Evolutionary conservation across 2,329 filamentous ascomycete species (phyloP), one percentile per base, ranked within the genome.

Genomic region (Elsinoe perseae): DNA sequence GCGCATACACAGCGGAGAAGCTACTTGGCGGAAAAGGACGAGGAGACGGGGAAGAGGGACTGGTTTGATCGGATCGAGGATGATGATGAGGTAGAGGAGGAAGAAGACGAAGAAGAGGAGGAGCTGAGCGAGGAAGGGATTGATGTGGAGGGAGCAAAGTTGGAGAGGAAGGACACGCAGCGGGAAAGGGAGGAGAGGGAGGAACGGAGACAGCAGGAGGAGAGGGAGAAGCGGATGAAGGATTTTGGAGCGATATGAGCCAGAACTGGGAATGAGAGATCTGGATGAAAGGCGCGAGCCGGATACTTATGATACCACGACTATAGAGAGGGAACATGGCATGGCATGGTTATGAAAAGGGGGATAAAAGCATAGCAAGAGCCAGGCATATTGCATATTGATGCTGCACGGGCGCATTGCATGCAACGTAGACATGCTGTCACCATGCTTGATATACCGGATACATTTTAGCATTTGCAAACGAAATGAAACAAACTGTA

Each of bases 141-240:
- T 1, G 50, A 34, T 32, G 40, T 34, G 23, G 42, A 56, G 3
- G 52, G 36, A n/a, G 20, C 32, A 12, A 54, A 43, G 20, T 27
- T 38, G 36, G 36, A 54, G 36, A 43, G 32, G 18, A 54, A 27
- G 32, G 52, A 30, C 14, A 40, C 38, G 1, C 36, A 38, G 65
- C 42, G 58, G 66, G 34, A 59, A 25, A 38, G 38, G 16, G 55
- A 44, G 38, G 55, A 50, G 30, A 52, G 23, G 18, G 18, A 50
- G 46, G 30, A 48, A 25, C 38, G 32, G 46, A n/a, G 25, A 5
- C 21, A 36, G 10, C n/a, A 52, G 20, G 38, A 48, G 14, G 43
- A 50, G 9, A 25, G 30, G 21, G 54, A 46, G 42, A 42, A 42
- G 23, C 48, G 36, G 18, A 38, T 27, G 27, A 36, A 30, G 25